Evolutionary conservation across 2,329 filamentous ascomycete species (phyloP).

Genomic region (Sporothrix euskadiensis): DNA sequence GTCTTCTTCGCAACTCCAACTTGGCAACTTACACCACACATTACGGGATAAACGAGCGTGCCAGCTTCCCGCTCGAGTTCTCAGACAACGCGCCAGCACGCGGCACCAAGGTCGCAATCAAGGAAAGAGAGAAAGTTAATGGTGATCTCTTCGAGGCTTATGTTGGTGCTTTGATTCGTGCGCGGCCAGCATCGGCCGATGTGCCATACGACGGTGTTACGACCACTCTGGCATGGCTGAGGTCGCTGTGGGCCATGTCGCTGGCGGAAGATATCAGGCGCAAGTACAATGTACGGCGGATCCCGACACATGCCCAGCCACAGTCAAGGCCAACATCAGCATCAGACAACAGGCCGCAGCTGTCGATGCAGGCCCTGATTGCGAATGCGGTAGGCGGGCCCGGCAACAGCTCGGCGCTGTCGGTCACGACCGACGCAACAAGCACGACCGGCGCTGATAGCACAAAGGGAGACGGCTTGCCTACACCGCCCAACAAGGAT

Average conservation of each 20-base stretch:
- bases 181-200: conserved; percentile 51
- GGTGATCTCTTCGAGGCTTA: conserved; percentile 93
- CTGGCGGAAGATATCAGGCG: conserved; percentile 56
- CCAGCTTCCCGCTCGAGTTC: conserved; percentile 57
- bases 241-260: conserved; percentile 68
- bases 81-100: conserved; percentile 38
- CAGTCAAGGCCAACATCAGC: not conserved
- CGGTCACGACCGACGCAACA: not conserved
- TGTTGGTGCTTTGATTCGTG: conserved; percentile 73
- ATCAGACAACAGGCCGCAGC: not conserved
- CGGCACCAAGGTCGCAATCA: conserved; percentile 48
- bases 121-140: conserved; percentile 68
- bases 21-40: conserved; percentile 66
- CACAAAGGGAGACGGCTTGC: not conserved
- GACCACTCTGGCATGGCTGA: conserved; percentile 69
- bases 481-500: not conserved
- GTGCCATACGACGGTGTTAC: conserved; percentile 54
- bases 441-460: not conserved
- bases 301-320: conserved; percentile 19
- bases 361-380: not conserved
- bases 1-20: conserved; percentile 77
- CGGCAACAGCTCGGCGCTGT: not conserved
- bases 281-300: conserved; percentile 42
- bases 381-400: not conserved
- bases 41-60: conserved; percentile 69